Conservation (phyloP, 2,329 filamentous ascomycete species). For the Paecilomyces sp. region DNA sequence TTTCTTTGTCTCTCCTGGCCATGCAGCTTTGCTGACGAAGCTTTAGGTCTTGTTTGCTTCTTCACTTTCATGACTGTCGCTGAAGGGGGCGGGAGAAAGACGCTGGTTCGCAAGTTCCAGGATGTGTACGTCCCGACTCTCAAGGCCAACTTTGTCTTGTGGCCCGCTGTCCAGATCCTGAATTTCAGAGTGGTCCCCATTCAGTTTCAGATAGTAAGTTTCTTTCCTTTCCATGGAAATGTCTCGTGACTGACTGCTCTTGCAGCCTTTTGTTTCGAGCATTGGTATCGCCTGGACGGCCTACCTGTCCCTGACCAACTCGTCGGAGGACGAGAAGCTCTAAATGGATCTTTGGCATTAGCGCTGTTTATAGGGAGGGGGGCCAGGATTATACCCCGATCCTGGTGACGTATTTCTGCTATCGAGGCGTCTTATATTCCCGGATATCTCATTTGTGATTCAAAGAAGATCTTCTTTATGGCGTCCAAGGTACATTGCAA, state of each 20-base stretch:
- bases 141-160: constrained; percentile 92
- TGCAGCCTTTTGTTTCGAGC: constrained; percentile 87
- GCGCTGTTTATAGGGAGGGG: background rate
- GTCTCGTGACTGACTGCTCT: background rate
- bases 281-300: constrained; percentile 97
- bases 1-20: background rate
- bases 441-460: background rate
- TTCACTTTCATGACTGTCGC: constrained; percentile 96
- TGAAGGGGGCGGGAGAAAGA: constrained; percentile 79
- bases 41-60: constrained; percentile 67
- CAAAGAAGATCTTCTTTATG: background rate
- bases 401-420: background rate
- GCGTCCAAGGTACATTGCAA: background rate
- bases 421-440: background rate
- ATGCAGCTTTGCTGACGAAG: constrained; percentile 7
- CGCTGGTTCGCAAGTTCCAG: constrained; percentile 74
- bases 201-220: constrained; percentile 87
- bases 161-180: constrained; percentile 92
- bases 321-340: constrained; percentile 56
- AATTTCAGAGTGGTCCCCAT: constrained; percentile 95
- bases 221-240: background rate
- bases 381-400: background rate
- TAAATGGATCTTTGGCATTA: background rate
- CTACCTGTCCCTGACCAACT: constrained; percentile 87
- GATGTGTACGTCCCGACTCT: constrained; percentile 92